phyloP scores from a whole-genome alignment of 2,329 filamentous ascomycete genomes.

The Seiridium unicorne region DNA sequence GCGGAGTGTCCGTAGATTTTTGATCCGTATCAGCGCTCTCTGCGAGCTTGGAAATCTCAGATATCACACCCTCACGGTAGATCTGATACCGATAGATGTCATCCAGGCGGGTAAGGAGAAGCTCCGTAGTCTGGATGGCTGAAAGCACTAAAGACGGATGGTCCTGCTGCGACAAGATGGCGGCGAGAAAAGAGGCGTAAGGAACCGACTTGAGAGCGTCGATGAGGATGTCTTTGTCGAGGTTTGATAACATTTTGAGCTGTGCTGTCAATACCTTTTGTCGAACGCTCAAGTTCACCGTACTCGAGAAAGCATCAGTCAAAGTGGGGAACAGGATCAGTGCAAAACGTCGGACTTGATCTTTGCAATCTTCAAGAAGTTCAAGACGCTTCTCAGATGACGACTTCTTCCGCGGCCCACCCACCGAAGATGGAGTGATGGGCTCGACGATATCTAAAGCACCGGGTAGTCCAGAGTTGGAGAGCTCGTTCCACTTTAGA shows the following conservation, averaged over 20 bases:
- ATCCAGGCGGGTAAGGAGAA: constrained; percentile 80
- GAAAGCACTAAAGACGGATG: constrained; percentile 83
- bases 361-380: constrained; percentile 77
- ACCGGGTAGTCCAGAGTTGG: constrained; percentile 25
- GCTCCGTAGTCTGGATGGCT: constrained; percentile 84
- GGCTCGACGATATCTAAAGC: constrained; percentile 36
- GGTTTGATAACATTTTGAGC: constrained; percentile 93
- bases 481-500: constrained; percentile 56
- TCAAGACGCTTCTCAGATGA: constrained; percentile 80
- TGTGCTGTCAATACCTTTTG: constrained; percentile 96
- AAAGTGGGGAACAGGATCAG: constrained; percentile 91
- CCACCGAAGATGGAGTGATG: constrained; percentile 35
- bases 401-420: constrained; percentile 47
- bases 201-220: constrained; percentile 85
- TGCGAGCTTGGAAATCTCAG: constrained; percentile 80
- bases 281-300: constrained; percentile 89
- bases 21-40: constrained; percentile 37
- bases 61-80: constrained; percentile 92
- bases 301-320: constrained; percentile 96
- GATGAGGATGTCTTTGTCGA: constrained; percentile 81
- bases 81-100: constrained; percentile 94
- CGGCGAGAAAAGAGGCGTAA: constrained; percentile 92
- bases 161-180: constrained; percentile 93
- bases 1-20: constrained; percentile 26
- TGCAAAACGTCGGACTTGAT: constrained; percentile 86